These are phyloP conservation scores for Biscogniauxia marginata DNA, from an alignment of 2,329 filamentous ascomycete genomes.

Conservation along the genomic window DNA sequence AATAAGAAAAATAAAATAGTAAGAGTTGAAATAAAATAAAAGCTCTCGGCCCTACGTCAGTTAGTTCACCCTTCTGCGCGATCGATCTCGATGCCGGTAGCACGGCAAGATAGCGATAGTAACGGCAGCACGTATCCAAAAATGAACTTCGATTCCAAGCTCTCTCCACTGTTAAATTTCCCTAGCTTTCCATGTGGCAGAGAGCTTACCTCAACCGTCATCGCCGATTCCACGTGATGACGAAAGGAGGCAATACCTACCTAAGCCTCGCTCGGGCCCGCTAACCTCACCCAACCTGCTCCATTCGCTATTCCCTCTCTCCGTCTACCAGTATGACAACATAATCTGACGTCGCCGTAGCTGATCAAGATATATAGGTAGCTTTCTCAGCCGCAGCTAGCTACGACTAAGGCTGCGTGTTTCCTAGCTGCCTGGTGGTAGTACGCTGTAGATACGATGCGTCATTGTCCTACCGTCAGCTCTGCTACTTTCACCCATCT, in stretches of 20 bases:
- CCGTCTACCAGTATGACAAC: no score
- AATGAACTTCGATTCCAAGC: constrained; percentile 9
- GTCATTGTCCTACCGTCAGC: background rate
- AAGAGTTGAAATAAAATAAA: no score
- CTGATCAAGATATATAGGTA: no score
- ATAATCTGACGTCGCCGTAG: background rate
- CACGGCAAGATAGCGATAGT: background rate
- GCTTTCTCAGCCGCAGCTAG: background rate
- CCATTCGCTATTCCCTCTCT: no score
- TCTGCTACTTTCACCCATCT: background rate
- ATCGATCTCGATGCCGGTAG: constrained; percentile 9
- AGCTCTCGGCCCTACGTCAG: constrained; percentile 3
- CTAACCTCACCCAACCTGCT: no score
- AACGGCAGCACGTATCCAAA: background rate
- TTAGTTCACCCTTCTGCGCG: background rate
- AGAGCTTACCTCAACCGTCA: constrained; percentile 18
- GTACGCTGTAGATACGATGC: background rate
- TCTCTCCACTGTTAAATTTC: constrained; percentile 12
- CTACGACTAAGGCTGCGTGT: background rate
- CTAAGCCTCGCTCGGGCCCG: no score
- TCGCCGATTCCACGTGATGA: constrained; percentile 25
- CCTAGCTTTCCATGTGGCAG: constrained; percentile 6
- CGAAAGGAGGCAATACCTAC: constrained; percentile 21
- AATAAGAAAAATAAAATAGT: no score
- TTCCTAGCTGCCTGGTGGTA: background rate